Base-by-base conservation (phyloP, 352 stramenopile genomes). In the Aphanomyces euteiches region DNA sequence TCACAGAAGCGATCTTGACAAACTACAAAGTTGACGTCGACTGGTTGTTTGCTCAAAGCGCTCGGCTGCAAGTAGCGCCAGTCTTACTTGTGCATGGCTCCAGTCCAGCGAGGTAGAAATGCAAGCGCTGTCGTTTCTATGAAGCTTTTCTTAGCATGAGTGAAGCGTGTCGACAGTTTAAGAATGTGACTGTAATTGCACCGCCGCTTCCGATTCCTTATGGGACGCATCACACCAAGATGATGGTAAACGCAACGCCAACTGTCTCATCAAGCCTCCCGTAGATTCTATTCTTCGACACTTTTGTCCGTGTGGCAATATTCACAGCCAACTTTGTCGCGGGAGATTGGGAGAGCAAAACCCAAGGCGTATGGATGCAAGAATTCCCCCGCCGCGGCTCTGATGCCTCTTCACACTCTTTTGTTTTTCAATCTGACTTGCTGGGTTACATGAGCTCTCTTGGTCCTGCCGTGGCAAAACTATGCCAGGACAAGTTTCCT, bases 181-280 rank as follows among this genome's bases (percentile, higher is more conserved):
- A 73, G 21, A 90, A 92, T 71, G 78, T 92, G 47, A 87, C 74
- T 38, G 66, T 78, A 7, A 75, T 92, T 4, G 77, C 81, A n/a
- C 88, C 88, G 13, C 78, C 77, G 7, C 76, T 94, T 43, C 84
- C 86, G 8, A 92, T 94, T 63, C 78, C 86, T 3, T 95, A 92
- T 72, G 88, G 88, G 8, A 93, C 83, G 21, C 87, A 96, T 75
- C 88, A 96, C 73, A 92, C 86, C 0, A 96, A 96, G 61, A 93
- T 92, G 82, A 74, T 93, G 69, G 82, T 64, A 17, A 3, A 6
- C 40, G 0, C 5, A 28, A 56, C 38, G 36, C 15, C 19, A 7
- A 15, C 56, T 21, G 37, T 37, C 8, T n/a, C 28, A 47, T 54
- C 10, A 19, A 17, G 47, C 50, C 10, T 54, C 28, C 2, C 34